A percentile compares a stretch with the other conserved stretches of the same genome.
Conservation (phyloP, 768 basidiomycete genomes). For the Lentinula raphanica region DNA sequence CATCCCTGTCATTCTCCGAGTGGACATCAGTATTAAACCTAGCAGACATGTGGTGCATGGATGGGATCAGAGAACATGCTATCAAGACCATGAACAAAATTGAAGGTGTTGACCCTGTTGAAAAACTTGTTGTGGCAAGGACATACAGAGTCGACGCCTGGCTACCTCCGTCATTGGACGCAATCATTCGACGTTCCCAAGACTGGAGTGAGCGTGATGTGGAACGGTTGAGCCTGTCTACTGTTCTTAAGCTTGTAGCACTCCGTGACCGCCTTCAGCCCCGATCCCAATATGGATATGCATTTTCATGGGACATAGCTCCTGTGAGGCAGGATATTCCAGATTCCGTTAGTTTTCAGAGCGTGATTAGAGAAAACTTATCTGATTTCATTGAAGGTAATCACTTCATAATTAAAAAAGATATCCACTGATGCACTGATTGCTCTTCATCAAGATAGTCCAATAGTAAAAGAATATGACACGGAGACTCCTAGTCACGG, state of each 20-base stretch:
- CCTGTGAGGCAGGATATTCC: neutral
- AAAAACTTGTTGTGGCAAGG: neutral
- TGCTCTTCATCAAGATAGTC: too few species aligned
- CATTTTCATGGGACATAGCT: neutral
- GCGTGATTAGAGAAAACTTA: neutral
- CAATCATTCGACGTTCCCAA: neutral
- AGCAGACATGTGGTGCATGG: constrained; percentile 2
- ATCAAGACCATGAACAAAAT: neutral
- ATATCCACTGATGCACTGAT: too few species aligned
- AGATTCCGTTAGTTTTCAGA: neutral
- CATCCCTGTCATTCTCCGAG: neutral
- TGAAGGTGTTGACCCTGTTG: neutral
- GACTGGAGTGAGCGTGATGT: neutral
- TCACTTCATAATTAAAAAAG: too few species aligned
- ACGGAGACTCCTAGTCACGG: too few species aligned
- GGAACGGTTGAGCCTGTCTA: neutral
- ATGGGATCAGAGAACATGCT: neutral
- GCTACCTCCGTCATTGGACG: neutral
- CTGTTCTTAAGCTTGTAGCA: neutral
- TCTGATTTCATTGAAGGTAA: too few species aligned
- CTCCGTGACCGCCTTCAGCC: neutral
- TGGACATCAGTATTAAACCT: constrained; percentile 3
- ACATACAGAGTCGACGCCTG: neutral
- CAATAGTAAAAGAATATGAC: too few species aligned
- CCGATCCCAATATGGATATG: neutral